Base-by-base conservation (phyloP, 176 grass and related monocot genomes). In the Aegilops bicornis region DNA sequence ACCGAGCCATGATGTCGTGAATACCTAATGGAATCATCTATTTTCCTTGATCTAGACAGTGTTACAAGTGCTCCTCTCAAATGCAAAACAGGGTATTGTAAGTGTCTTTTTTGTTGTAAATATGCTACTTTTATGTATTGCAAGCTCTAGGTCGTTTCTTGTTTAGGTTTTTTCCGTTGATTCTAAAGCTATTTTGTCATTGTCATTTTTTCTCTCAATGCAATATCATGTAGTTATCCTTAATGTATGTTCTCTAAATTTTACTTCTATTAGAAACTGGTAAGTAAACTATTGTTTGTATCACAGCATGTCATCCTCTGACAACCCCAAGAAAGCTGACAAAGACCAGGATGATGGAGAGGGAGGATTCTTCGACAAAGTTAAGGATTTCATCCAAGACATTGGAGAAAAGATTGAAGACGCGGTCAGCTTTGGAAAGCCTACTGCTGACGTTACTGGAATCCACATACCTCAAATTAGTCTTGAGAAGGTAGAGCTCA, bases 341-440 rank as follows among this genome's bases (percentile, higher is more conserved):
- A 86, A 82, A 20, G 86, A 83, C 13, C 64, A 58, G 17, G 23
- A 86, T 10, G 69, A 85, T 0, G 71, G 63, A 2, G 83, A 92
- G 25, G 89, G 82, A 22, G 85, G 89, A 68, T 93, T 96, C 72
- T 81, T 93, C 0, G 89, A 84, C 62, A 96, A 92, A 71, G 91
- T 96, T 5, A 96, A 96, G 85, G 94, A 86, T 80, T 93, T 96
- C 69, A 96, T 93, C 43, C 79, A 92, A 16, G 91, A 93, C 33
- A 82, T 96, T 15, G 89, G 94, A 7, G 87, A 96, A 81, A 96
- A 93, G 88, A 96, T 91, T 33, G 87, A 96, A 84, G 94, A 87
- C 32, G 69, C 76, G 2, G 81, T 93, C 42, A 72, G 94, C 27
- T 88, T 93, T 42, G 94, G 91, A 50, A 93, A 93, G 78, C 87